These are phyloP conservation scores for Clitopilus hobsonii DNA, from an alignment of 768 basidiomycete genomes.

Conservation along the genomic window DNA sequence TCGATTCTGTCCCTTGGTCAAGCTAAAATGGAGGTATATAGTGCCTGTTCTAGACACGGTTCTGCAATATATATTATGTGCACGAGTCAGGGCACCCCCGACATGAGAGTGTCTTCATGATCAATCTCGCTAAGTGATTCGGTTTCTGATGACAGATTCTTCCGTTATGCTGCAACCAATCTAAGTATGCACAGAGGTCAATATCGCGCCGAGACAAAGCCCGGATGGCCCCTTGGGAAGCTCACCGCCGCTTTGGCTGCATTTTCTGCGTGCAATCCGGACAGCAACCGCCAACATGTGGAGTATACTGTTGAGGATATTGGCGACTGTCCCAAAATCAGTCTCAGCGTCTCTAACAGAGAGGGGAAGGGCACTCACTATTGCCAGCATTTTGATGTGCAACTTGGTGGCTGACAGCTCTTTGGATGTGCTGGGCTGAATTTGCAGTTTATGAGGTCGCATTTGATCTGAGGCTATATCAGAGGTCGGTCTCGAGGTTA, in stretches of 20 bases:
- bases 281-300: conserved; percentile 57
- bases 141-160: no score
- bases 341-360: neutral
- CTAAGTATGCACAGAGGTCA: neutral
- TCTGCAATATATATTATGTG: neutral
- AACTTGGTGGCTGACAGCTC: conserved; percentile 45
- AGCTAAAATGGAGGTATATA: conserved; percentile 1
- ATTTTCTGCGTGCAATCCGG: conserved; percentile 35
- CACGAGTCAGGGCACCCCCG: neutral
- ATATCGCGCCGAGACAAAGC: no score
- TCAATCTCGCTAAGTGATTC: neutral
- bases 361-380: conserved; percentile 42
- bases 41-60: neutral
- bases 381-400: conserved; percentile 62
- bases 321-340: conserved; percentile 39
- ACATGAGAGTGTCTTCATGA: neutral
- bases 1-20: conserved; percentile 6
- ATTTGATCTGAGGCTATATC: conserved; percentile 45
- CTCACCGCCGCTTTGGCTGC: neutral
- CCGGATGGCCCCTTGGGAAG: no score
- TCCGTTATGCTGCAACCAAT: neutral
- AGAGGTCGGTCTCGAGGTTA: neutral
- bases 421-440: conserved; percentile 56
- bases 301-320: conserved; percentile 65
- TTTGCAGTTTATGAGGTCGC: conserved; percentile 53